These are phyloP conservation scores for Geotrichum ghanense DNA, from an alignment of 805 yeast genomes.

Conservation along the genomic window DNA sequence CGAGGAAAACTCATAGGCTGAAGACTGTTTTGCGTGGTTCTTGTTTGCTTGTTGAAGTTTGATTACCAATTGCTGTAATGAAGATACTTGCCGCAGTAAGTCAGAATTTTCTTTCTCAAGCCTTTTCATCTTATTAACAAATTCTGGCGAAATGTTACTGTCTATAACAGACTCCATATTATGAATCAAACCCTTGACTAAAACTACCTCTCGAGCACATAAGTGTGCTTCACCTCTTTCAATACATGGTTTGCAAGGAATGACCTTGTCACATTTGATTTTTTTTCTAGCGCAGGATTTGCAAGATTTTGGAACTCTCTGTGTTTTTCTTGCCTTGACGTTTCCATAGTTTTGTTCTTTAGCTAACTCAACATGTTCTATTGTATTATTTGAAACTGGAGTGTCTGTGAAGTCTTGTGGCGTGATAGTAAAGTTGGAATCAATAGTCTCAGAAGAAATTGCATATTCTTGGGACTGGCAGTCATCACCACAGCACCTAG, in stretches of 20 bases:
- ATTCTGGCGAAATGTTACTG: not conserved
- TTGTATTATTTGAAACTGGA: too few relatives aligned
- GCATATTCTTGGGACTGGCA: too few relatives aligned
- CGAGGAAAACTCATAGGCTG: not conserved
- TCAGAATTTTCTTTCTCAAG: not conserved
- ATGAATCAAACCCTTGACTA: not conserved
- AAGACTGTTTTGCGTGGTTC: not conserved
- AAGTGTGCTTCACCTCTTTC: not conserved
- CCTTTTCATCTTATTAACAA: not conserved
- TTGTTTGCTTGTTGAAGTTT: not conserved
- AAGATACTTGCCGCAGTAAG: not conserved
- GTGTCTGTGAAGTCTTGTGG: too few relatives aligned
- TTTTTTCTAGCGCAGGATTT: not conserved
- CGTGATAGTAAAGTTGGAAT: too few relatives aligned
- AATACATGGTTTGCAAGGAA: not conserved
- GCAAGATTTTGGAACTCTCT: not conserved
- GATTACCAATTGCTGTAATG: not conserved
- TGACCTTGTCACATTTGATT: not conserved
- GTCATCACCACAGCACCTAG: too few relatives aligned
- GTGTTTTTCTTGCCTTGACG: conserved; percentile 1
- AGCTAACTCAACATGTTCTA: not conserved
- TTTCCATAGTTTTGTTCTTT: not conserved
- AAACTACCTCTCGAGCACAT: not conserved
- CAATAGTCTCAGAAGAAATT: too few relatives aligned
- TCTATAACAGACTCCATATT: not conserved